Percentiles rank a stretch among this genome's conserved stretches.
phyloP scores from a whole-genome alignment of 192 early-diverging fungal species.

The Coemansia sp. region DNA sequence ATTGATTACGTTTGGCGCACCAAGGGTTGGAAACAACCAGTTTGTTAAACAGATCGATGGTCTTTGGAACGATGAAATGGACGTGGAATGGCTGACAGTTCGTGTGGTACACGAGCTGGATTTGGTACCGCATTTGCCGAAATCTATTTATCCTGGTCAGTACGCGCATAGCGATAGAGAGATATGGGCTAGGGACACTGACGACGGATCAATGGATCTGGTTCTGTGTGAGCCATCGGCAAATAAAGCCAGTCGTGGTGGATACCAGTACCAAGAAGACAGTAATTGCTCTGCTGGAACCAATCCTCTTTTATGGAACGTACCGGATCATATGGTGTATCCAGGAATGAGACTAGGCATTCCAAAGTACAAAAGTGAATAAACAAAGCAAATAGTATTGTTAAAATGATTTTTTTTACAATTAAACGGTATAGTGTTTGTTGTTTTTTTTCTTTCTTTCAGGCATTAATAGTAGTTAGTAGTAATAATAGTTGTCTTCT shows the following conservation, averaged over 20 bases:
- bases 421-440: no score
- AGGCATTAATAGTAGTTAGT: background rate
- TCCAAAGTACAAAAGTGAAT: background rate
- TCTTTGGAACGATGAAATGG: background rate
- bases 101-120: conserved; percentile 37
- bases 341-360: conserved; percentile 23
- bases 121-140: conserved; percentile 31
- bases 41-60: conserved; percentile 16
- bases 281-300: conserved; percentile 17
- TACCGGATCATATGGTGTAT: conserved; percentile 35
- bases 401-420: background rate
- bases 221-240: conserved; percentile 7
- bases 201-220: background rate
- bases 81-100: background rate
- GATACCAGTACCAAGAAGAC: background rate
- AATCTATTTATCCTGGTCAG: background rate
- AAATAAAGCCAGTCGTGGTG: background rate
- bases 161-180: conserved; percentile 38
- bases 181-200: conserved; percentile 24
- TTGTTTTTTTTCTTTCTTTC: no score
- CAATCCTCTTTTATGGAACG: conserved; percentile 24
- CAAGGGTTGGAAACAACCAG: conserved; percentile 32
- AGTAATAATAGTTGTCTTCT: background rate
- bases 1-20: conserved; percentile 37
- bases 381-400: background rate